phyloP scores from a whole-genome alignment of 2,329 filamentous ascomycete genomes.

The Pleurostoma richardsiae region DNA sequence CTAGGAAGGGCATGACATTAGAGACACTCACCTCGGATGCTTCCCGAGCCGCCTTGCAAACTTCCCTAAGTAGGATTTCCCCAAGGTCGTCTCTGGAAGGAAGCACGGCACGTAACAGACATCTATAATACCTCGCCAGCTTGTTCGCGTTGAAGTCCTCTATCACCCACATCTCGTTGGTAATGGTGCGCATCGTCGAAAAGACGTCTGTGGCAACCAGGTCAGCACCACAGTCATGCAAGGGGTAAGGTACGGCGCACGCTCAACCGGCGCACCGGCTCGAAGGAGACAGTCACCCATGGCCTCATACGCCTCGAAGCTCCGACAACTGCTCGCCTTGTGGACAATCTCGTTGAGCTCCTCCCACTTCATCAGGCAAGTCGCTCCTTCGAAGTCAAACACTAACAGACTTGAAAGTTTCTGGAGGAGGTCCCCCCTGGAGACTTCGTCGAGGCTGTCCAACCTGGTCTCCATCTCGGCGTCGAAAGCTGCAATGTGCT shows the following conservation, averaged over 20 bases:
- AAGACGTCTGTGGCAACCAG: constrained; percentile 36
- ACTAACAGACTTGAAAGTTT: constrained; percentile 66
- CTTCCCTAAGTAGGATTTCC: constrained; percentile 60
- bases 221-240: neutral
- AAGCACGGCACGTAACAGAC: constrained; percentile 66
- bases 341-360: constrained; percentile 56
- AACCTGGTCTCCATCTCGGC: constrained; percentile 31
- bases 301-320: constrained; percentile 47
- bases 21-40: constrained; percentile 36
- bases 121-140: constrained; percentile 73
- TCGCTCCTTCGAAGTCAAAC: constrained; percentile 74
- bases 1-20: neutral
- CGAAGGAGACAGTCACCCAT: constrained; percentile 63
- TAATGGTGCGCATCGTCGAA: constrained; percentile 56
- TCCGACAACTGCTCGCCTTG: constrained; percentile 37
- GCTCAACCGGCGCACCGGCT: constrained; percentile 42
- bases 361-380: constrained; percentile 64
- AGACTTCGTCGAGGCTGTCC: constrained; percentile 32
- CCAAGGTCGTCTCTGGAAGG: constrained; percentile 49
- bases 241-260: constrained; percentile 25
- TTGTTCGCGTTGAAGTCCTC: constrained; percentile 51
- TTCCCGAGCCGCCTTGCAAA: constrained; percentile 45
- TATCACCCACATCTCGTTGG: constrained; percentile 61
- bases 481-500: constrained; percentile 57
- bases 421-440: constrained; percentile 45